Conservation (phyloP, 768 basidiomycete species). For the Pholiota microspora region DNA sequence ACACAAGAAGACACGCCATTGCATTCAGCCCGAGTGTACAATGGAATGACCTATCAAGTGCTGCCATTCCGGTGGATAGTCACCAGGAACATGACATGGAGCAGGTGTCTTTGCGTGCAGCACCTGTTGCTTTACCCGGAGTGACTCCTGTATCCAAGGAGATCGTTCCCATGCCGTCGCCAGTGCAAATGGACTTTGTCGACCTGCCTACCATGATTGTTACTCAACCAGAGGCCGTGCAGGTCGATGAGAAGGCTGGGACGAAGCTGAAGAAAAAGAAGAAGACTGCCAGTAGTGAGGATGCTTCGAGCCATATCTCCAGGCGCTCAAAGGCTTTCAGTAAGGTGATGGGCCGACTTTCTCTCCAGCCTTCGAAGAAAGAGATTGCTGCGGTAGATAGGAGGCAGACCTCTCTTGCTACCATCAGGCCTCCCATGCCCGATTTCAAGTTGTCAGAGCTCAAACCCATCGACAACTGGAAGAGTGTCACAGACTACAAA, state of each 20-base stretch:
- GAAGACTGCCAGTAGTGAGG: not conserved
- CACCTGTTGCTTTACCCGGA: not conserved
- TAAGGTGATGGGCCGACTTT: constrained; percentile 20
- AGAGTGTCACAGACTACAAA: constrained; percentile 4
- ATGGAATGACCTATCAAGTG: constrained; percentile 15
- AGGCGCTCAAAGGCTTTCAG: constrained; percentile 17
- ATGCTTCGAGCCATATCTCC: constrained; percentile 8
- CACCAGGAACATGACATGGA: not conserved
- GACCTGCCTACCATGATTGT: not conserved
- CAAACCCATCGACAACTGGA: not conserved
- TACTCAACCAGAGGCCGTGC: not conserved
- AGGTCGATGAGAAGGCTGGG: constrained; percentile 4
- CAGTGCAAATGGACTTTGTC: constrained; percentile 1
- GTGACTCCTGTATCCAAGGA: not conserved
- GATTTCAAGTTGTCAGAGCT: not conserved
- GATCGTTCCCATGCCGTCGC: not conserved
- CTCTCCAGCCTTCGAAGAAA: constrained; percentile 17
- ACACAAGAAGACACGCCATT: constrained; percentile 20
- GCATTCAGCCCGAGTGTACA: constrained; percentile 24
- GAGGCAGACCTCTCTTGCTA: not conserved
- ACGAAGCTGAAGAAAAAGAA: constrained; percentile 9
- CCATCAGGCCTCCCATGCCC: constrained; percentile 1
- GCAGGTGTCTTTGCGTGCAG: not conserved
- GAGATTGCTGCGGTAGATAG: constrained; percentile 7
- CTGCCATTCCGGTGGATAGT: not conserved